Evolutionary conservation across 495 filamentous ascomycete species (phyloP).

Genomic region (Cladorrhinum samala): DNA sequence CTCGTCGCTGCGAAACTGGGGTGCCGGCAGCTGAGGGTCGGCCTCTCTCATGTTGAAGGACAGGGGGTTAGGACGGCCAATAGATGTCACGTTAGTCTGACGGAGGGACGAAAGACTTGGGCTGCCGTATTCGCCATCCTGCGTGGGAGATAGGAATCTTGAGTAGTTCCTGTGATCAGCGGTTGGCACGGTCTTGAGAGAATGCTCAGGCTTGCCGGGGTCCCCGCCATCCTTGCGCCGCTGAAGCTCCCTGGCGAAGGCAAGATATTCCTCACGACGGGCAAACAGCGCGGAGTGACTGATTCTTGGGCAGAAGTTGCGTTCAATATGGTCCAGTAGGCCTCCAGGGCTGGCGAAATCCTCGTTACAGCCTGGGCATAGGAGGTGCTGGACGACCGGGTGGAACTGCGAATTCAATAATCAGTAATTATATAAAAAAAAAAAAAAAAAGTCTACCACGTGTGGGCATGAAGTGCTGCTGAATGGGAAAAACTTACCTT

Average conservation of each 20-base stretch:
- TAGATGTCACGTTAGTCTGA: background rate
- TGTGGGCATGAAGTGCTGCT: background rate
- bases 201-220: background rate
- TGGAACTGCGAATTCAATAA: conserved; percentile 14
- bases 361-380: conserved; percentile 28
- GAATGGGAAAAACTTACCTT: conserved; percentile 1
- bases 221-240: conserved; percentile 5
- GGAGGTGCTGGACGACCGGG: conserved; percentile 18
- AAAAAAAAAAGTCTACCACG: background rate
- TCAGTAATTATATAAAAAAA: background rate
- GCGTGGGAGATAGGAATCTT: background rate
- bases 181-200: background rate
- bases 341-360: conserved; percentile 11
- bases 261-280: conserved; percentile 10
- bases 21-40: conserved; percentile 5
- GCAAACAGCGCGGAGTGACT: conserved; percentile 15
- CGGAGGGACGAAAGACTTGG: background rate
- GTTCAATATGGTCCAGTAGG: conserved; percentile 28
- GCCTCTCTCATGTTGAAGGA: conserved; percentile 1
- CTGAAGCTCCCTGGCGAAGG: conserved; percentile 15
- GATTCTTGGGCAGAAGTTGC: conserved; percentile 15
- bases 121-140: background rate
- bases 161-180: conserved; percentile 2
- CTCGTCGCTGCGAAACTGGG: conserved; percentile 6
- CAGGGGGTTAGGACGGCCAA: conserved; percentile 3